These are phyloP conservation scores for Botrytis galanthina DNA, from an alignment of 2,329 filamentous ascomycete genomes.

Conservation along the genomic window DNA sequence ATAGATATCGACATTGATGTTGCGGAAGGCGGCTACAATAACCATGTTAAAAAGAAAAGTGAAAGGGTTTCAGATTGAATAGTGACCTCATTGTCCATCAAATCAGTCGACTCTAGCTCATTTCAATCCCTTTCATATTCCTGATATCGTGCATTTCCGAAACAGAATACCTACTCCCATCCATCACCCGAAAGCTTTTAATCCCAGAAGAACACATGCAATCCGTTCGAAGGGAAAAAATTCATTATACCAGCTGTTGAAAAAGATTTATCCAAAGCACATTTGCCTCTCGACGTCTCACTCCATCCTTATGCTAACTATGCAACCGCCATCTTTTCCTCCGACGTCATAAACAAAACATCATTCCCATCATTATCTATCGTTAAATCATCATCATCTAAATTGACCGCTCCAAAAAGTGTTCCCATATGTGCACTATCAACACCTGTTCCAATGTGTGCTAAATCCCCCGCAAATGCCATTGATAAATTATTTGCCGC, in stretches of 20 bases:
- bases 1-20: not conserved
- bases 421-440: conserved; percentile 26
- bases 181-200: not conserved
- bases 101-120: not conserved
- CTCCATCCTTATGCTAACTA: not conserved
- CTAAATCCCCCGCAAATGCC: conserved; percentile 26
- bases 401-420: conserved; percentile 23
- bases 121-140: not conserved
- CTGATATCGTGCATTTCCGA: conserved; percentile 2
- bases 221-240: not conserved
- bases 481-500: conserved; percentile 25
- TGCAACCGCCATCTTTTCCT: conserved; percentile 17
- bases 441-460: conserved; percentile 33
- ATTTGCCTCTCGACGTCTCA: not conserved
- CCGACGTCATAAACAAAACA: conserved; percentile 16
- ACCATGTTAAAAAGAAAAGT: not conserved
- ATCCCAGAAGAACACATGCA: not conserved
- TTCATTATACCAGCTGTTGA: not conserved
- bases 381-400: conserved; percentile 35
- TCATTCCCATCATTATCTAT: conserved; percentile 24
- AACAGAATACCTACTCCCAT: not conserved
- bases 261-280: not conserved
- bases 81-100: not conserved
- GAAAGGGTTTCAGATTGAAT: not conserved
- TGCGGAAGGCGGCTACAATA: not conserved